Evolutionary conservation across 805 yeast species (phyloP).

Genomic region (Ogataea ganodermae): DNA sequence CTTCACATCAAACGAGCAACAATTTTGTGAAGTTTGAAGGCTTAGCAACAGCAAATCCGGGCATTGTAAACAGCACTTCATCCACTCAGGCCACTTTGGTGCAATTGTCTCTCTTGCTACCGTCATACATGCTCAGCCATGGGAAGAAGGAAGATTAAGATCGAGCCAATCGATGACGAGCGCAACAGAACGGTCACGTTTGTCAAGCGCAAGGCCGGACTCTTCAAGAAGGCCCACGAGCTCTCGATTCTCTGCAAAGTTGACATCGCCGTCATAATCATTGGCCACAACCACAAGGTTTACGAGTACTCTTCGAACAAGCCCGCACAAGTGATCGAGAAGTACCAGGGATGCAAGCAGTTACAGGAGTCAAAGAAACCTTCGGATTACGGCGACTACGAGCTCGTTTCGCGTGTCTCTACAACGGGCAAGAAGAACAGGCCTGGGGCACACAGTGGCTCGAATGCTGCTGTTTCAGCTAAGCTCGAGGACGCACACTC

Average conservation of each 20-base stretch:
- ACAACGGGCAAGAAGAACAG: constrained; percentile 26
- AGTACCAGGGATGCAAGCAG: constrained; percentile 34
- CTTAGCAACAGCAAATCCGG: neutral
- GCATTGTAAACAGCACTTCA: neutral
- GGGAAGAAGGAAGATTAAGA: constrained; percentile 97
- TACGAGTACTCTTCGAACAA: constrained; percentile 82
- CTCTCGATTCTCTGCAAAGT: constrained; percentile 89
- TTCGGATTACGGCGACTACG: constrained; percentile 63
- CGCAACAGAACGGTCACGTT: constrained; percentile 85
- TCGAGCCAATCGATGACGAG: constrained; percentile 88
- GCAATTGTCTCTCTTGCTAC: neutral
- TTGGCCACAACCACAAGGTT: constrained; percentile 79
- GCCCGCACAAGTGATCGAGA: constrained; percentile 49
- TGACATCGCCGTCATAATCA: constrained; percentile 85
- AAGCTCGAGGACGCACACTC: constrained; percentile 5
- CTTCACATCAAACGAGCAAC: neutral
- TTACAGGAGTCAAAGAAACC: constrained; percentile 66
- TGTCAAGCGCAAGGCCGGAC: constrained; percentile 91
- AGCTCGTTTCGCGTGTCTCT: constrained; percentile 33
- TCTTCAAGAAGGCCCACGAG: constrained; percentile 85
- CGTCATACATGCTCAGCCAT: constrained; percentile 38
- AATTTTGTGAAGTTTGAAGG: neutral
- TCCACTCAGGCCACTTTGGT: neutral
- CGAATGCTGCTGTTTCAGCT: neutral
- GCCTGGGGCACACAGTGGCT: neutral